Evolutionary conservation across 345 rosid genomes (phyloP).

Genomic region (Odontarrhena argentea): DNA sequence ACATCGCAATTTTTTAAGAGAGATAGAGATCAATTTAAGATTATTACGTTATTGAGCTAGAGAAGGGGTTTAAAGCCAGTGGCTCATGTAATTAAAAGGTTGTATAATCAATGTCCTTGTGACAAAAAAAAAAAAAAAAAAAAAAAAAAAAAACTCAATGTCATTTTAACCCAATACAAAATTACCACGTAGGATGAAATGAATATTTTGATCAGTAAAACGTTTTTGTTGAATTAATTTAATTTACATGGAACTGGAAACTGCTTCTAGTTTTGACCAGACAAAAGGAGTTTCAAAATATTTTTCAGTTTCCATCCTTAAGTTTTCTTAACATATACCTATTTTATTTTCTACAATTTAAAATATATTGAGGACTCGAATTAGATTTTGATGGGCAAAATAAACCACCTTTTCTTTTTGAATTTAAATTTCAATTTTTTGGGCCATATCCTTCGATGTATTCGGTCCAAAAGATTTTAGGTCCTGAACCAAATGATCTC

Average conservation of each 20-base stretch:
- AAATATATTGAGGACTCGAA: too few relatives aligned
- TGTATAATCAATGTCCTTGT: not conserved
- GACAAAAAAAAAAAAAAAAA: too few relatives aligned
- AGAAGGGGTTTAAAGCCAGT: conserved; percentile 7
- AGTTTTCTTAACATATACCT: not conserved
- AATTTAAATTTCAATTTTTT: too few relatives aligned
- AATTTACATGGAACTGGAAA: conserved; percentile 27
- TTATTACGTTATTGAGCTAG: conserved; percentile 21
- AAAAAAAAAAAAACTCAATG: not conserved
- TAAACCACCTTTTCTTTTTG: too few relatives aligned
- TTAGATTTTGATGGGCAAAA: too few relatives aligned
- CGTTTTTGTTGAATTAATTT: not conserved
- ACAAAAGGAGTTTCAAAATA: not conserved
- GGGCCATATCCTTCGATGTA: too few relatives aligned
- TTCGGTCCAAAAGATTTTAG: too few relatives aligned
- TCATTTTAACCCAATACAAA: conserved; percentile 21
- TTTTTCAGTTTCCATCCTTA: not conserved
- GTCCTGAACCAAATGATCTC: too few relatives aligned
- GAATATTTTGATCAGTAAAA: not conserved
- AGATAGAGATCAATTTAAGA: not conserved
- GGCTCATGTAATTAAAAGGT: conserved; percentile 12
- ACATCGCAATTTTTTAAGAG: conserved; percentile 28
- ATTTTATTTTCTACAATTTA: too few relatives aligned
- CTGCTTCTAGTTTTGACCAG: conserved; percentile 29
- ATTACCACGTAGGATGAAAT: conserved; percentile 3